Evolutionary conservation across 768 basidiomycete genomes (phyloP), one percentile per base, ranked within the genome.

Genomic region (Sistotremastrum niveocremeum): DNA sequence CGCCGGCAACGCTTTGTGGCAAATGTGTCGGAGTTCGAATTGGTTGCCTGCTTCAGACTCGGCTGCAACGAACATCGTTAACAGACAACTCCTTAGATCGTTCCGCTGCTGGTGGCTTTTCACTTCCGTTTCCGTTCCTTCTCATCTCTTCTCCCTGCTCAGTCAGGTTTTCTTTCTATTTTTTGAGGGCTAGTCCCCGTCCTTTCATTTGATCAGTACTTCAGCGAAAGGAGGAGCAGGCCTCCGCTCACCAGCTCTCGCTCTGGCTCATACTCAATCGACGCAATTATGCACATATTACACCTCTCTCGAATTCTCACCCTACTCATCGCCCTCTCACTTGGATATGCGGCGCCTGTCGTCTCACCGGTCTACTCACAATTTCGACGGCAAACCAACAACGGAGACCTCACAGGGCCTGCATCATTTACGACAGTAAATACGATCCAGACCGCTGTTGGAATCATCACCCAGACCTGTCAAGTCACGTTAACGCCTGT

Each of bases 391-490:
- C 20, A 20, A 20, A 20, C 20, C 20, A 20, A 20, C 20, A 20
- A 20, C 20, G 20, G 20, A 20, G 20, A 20, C 20, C 20, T 20
- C 20, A 20, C 20, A 20, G 20, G 20, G 20, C 20, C 20, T 20
- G 20, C 20, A 20, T 20, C 20, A 20, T 20, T 20, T 20, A 20
- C 20, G 20, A 20, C 20, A 20, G 20, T 20, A 20, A 20, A 20
- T 20, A 20, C 20, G 20, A 20, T 55, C 32, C 43, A 30, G 45
- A 55, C 58, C 47, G 44, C 52, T 39, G 62, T 67, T 46, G 79
- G 79, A 11, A 58, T 60, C 31, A 62, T 77, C 59, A 73, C 65
- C 37, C 66, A 77, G 62, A 76, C 69, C n/a, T 83, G 81, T 56
- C 64, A 70, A 7, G 62, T 77, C 41, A 72, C 73, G 7, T 65